Evolutionary conservation across 768 basidiomycete species (phyloP).

Genomic region (Amanita fuliginea): DNA sequence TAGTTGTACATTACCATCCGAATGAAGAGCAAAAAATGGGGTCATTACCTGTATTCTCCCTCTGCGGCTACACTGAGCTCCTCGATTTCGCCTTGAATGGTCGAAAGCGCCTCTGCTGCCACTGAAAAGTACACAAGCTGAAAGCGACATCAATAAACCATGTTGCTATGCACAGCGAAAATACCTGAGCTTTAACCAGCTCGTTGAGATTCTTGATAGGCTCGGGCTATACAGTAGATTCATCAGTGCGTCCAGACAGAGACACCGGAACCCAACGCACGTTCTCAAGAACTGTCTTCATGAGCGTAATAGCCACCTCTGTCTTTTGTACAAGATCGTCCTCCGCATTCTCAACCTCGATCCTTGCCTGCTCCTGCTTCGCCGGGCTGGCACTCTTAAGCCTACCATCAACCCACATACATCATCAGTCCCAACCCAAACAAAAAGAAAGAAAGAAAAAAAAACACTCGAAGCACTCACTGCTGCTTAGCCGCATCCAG

Average conservation of each 20-base stretch:
- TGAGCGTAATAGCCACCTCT: conserved; percentile 90
- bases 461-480: conserved; percentile 29
- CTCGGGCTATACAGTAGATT: conserved; percentile 58
- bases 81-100: conserved; percentile 85
- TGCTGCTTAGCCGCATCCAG: conserved; percentile 85
- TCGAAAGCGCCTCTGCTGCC: conserved; percentile 73
- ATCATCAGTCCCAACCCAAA: background rate
- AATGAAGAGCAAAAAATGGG: background rate
- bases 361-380: conserved; percentile 83
- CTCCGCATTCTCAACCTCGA: conserved; percentile 88
- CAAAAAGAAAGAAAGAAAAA: background rate
- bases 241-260: background rate
- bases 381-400: conserved; percentile 67
- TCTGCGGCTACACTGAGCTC: conserved; percentile 89
- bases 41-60: conserved; percentile 76
- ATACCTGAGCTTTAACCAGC: conserved; percentile 80
- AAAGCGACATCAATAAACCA: background rate
- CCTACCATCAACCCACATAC: conserved; percentile 23
- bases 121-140: conserved; percentile 63
- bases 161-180: background rate
- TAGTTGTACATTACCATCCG: conserved; percentile 18
- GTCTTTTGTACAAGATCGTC: conserved; percentile 98
- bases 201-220: conserved; percentile 91
- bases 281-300: conserved; percentile 98
- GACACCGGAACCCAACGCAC: conserved; percentile 35